phyloP scores from a whole-genome alignment of 805 yeast species.

The Spencermartinsiella europaea region DNA sequence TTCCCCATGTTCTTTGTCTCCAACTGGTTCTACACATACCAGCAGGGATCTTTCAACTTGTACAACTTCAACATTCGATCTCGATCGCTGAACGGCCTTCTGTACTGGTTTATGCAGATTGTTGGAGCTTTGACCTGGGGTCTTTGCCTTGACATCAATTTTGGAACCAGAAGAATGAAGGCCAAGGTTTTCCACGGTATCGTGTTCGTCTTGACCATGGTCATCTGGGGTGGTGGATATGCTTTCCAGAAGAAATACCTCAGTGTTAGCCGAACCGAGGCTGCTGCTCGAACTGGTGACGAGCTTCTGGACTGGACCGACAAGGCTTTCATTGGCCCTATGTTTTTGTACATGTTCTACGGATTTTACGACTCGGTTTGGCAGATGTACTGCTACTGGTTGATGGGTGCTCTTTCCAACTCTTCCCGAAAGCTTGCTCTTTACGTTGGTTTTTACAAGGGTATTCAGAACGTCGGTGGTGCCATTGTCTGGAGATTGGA shows the following conservation, averaged over 20 bases:
- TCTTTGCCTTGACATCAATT: constrained; percentile 40
- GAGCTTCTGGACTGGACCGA: constrained; percentile 42
- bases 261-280: constrained; percentile 33
- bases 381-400: constrained; percentile 53
- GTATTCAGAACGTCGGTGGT: constrained; percentile 57
- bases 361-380: constrained; percentile 54
- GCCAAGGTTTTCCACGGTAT: constrained; percentile 42
- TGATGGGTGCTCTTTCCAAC: constrained; percentile 53
- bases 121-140: constrained; percentile 49
- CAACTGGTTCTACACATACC: constrained; percentile 62
- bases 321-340: constrained; percentile 48
- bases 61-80: constrained; percentile 52
- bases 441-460: constrained; percentile 57
- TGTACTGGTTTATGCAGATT: constrained; percentile 58
- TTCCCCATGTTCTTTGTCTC: constrained; percentile 62
- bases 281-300: constrained; percentile 23
- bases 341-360: constrained; percentile 56
- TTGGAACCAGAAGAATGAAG: constrained; percentile 38
- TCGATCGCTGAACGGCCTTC: constrained; percentile 54
- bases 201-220: constrained; percentile 37
- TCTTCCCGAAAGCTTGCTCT: constrained; percentile 49
- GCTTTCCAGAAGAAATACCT: constrained; percentile 22
- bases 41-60: constrained; percentile 51
- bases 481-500: constrained; percentile 57
- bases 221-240: constrained; percentile 36